Base-by-base conservation (phyloP, 768 basidiomycete genomes). In the Tricholoma sp. region DNA sequence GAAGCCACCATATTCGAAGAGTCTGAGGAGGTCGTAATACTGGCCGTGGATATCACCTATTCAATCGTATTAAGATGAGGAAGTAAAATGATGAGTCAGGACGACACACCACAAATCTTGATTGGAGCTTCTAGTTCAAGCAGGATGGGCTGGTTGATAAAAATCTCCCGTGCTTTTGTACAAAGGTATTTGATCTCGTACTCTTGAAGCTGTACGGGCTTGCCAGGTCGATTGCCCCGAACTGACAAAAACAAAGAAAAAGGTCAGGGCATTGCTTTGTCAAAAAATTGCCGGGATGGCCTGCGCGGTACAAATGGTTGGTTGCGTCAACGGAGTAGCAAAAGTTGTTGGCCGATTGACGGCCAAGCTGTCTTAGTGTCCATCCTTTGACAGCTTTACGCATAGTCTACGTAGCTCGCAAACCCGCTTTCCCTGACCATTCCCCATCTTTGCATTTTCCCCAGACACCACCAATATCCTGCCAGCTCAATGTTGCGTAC, bases 141-240 rank as follows among this genome's bases (percentile, higher is more conserved):
- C 59, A 98, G 79, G 71, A 98, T 98, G 60, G 96, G 96, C 72
- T 99, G 96, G 76, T 91, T 92, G 77, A 99, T 98, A 79, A 99
- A 98, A 70, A 99, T 98, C 76, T 99, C 97, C 64, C 96, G 82
- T 52, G 95, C 95, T 80, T 93, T 97, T 70, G 94, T 97, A 79
- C 96, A 99, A 62, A 99, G 83, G 73, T 95, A 94, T 74, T 94
- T 96, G 84, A 99, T 98, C 80, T 99, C 96, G 79, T 95, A 97
- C 75, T 99, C 96, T 71, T 94, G 91, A 63, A 99, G 81, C 71
- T 95, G 94, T 50, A 99, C 96, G 45, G 95, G 94, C 76, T 98
- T 98, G 64, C 96, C 96, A 47, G 96, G 96, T 74, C 97, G 83
- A 80, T 98, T 97, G 59, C 96, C 96, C 71, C 96, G 91, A 64